phyloP scores from a whole-genome alignment of 2,329 filamentous ascomycete genomes.

The Penicillium sp. region DNA sequence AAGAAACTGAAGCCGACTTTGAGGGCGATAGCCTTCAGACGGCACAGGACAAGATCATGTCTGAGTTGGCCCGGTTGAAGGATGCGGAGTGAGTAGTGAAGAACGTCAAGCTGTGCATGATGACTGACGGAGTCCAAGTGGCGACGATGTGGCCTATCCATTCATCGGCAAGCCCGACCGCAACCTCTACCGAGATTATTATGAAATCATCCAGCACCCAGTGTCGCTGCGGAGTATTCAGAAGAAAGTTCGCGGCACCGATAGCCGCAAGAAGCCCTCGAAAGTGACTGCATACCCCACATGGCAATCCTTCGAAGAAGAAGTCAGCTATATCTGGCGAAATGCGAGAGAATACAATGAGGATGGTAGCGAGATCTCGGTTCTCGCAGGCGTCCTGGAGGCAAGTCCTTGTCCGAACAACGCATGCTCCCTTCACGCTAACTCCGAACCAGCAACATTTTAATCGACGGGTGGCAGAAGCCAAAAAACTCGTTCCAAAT shows the following conservation, averaged over 20 bases:
- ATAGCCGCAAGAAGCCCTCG: constrained; percentile 63
- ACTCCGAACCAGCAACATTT: constrained; percentile 61
- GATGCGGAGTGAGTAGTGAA: constrained; percentile 42
- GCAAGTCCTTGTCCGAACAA: constrained; percentile 44
- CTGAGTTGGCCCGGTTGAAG: constrained; percentile 54
- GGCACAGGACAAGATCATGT: constrained; percentile 80
- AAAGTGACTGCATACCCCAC: constrained; percentile 69
- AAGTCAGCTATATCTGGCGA: constrained; percentile 76
- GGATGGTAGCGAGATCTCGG: constrained; percentile 81
- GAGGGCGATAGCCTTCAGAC: constrained; percentile 75
- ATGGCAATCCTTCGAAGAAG: constrained; percentile 79
- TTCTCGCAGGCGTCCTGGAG: constrained; percentile 75
- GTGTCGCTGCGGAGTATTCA: constrained; percentile 74
- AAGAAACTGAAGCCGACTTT: constrained; percentile 61
- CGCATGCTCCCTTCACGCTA: constrained; percentile 1
- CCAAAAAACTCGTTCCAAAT: constrained; percentile 69
- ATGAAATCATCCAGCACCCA: constrained; percentile 76
- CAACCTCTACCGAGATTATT: constrained; percentile 74
- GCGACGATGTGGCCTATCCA: constrained; percentile 67
- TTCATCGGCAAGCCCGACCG: constrained; percentile 78
- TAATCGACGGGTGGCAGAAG: constrained; percentile 65
- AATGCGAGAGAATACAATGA: constrained; percentile 91
- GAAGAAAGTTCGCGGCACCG: constrained; percentile 71
- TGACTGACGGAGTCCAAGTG: constrained; percentile 37
- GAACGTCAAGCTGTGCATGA: background rate